phyloP scores from a whole-genome alignment of 257 asterid genomes.

The Verbena officinalis region DNA sequence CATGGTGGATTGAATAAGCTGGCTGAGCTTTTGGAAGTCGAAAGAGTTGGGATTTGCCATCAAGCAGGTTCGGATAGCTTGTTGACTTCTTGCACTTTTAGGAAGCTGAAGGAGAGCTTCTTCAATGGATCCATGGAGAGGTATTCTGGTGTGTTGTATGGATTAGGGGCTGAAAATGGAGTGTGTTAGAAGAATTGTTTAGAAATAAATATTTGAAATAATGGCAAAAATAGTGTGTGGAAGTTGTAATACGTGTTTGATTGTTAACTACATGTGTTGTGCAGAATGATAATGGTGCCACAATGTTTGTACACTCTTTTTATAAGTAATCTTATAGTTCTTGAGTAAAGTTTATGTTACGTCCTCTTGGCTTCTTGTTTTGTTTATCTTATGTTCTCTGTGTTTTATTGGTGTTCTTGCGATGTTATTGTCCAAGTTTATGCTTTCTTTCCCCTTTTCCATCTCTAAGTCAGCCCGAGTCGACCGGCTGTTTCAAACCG shows the following conservation, averaged over 20 bases:
- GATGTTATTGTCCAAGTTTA: neutral
- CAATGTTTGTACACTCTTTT: neutral
- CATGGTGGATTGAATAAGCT: constrained; percentile 70
- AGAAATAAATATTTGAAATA: neutral
- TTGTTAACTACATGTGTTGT: constrained; percentile 1
- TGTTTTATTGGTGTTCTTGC: neutral
- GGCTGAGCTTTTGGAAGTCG: constrained; percentile 65
- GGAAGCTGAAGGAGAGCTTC: constrained; percentile 60
- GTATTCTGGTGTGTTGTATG: constrained; percentile 64
- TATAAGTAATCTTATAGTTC: neutral
- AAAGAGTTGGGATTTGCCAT: constrained; percentile 68
- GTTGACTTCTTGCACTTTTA: constrained; percentile 58
- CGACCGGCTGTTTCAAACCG: neutral
- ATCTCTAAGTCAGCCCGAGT: too few species aligned
- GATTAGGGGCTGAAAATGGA: constrained; percentile 57
- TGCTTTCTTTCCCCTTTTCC: too few species aligned
- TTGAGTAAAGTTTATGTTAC: neutral
- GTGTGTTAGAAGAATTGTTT: constrained; percentile 17
- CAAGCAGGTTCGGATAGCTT: constrained; percentile 80
- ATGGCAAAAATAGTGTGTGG: neutral
- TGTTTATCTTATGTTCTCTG: neutral
- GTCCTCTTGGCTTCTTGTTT: neutral
- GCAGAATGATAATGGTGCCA: neutral
- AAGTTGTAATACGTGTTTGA: constrained; percentile 26
- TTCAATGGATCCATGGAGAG: constrained; percentile 58